Evolutionary conservation across 2,329 filamentous ascomycete genomes (phyloP).

Genomic region (Dryadomyces quercus-mongolicae): DNA sequence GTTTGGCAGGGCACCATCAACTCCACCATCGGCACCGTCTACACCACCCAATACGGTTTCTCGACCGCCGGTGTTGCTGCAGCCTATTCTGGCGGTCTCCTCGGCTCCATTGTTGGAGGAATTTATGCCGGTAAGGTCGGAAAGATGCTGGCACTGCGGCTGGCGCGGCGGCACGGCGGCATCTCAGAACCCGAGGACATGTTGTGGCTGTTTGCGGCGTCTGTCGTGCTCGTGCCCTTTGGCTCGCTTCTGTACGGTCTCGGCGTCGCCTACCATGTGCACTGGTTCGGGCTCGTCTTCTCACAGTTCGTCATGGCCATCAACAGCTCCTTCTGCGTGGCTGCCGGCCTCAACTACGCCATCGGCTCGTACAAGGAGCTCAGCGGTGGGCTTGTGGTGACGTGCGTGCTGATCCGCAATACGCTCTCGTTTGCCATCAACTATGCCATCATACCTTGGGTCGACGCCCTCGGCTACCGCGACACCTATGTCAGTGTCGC

Average conservation of each 20-base stretch:
- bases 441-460: conserved; percentile 22
- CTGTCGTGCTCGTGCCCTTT: conserved; percentile 12
- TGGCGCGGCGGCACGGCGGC: conserved; percentile 14
- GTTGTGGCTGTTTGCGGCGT: conserved; percentile 12
- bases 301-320: conserved; percentile 17
- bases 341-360: conserved; percentile 16
- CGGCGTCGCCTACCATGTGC: conserved; percentile 17
- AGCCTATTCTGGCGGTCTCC: conserved; percentile 16
- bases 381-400: conserved; percentile 18
- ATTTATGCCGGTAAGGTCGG: conserved; percentile 15
- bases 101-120: conserved; percentile 11
- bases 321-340: conserved; percentile 16
- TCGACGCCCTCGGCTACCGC: conserved; percentile 22
- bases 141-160: conserved; percentile 9
- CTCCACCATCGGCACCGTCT: conserved; percentile 19
- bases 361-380: conserved; percentile 20
- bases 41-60: conserved; percentile 19
- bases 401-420: conserved; percentile 22
- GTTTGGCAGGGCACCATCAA: conserved; percentile 21
- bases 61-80: conserved; percentile 16
- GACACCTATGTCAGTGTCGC: conserved; percentile 25
- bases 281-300: conserved; percentile 20
- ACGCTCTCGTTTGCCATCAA: conserved; percentile 26
- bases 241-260: conserved; percentile 13
- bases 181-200: conserved; percentile 15